A percentile compares a stretch with the other conserved stretches of the same genome.
Conservation (phyloP, 2,329 filamentous ascomycete genomes). For the Aspergillus glaucus region DNA sequence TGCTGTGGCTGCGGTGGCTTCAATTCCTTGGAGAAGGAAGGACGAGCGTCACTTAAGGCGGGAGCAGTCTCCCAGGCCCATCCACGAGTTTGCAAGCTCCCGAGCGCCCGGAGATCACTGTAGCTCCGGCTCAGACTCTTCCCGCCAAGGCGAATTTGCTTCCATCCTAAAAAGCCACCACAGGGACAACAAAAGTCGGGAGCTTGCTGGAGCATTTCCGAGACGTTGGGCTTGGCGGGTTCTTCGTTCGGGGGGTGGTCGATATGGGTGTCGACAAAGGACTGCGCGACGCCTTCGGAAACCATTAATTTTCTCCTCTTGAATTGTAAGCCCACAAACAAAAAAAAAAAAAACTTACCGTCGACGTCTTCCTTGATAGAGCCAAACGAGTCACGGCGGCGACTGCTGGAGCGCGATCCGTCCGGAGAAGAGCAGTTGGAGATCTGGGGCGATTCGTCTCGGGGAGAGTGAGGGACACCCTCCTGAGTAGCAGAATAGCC, state of each 20-base stretch:
- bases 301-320: slow-evolving; percentile 5
- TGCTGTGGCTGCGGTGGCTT: background rate
- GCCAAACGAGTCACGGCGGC: slow-evolving; percentile 36
- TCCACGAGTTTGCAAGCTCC: slow-evolving; percentile 29
- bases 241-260: slow-evolving; percentile 22
- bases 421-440: slow-evolving; percentile 29
- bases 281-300: slow-evolving; percentile 36
- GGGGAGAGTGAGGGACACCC: slow-evolving; percentile 11
- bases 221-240: slow-evolving; percentile 9
- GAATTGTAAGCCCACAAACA: background rate
- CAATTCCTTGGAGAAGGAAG: background rate
- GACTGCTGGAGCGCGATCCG: slow-evolving; percentile 34
- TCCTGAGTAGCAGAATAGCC: slow-evolving; percentile 13
- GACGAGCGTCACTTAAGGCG: slow-evolving; percentile 3
- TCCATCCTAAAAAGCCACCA: slow-evolving; percentile 40
- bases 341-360: slow-evolving; percentile 23
- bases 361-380: slow-evolving; percentile 40
- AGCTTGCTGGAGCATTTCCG: slow-evolving; percentile 27
- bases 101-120: slow-evolving; percentile 34
- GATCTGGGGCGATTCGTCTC: slow-evolving; percentile 25
- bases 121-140: slow-evolving; percentile 41
- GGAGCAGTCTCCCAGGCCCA: slow-evolving; percentile 37
- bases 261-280: slow-evolving; percentile 37
- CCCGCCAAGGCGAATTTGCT: slow-evolving; percentile 39
- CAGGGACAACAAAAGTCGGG: slow-evolving; percentile 43